A percentile compares a stretch with the other conserved stretches of the same genome.
Conservation (phyloP, 148 eudicot species). For the Spergularia marina region DNA sequence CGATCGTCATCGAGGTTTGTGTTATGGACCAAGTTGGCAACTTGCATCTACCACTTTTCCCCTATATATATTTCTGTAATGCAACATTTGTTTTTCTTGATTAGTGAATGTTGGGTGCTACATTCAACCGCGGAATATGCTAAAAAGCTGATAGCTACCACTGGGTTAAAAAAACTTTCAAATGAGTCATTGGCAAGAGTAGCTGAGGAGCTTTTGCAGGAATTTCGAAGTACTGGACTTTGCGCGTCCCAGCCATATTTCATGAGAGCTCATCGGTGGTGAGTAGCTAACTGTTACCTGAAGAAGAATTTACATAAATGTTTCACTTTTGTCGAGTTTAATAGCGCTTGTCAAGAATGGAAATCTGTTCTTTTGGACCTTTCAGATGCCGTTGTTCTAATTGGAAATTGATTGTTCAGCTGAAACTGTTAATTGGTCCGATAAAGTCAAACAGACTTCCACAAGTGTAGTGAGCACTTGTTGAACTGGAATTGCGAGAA, state of each 20-base stretch:
- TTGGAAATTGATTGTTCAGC: background rate
- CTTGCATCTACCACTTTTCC: background rate
- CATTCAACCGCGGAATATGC: conserved; percentile 86
- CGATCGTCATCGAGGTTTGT: conserved; percentile 65
- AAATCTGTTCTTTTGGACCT: background rate
- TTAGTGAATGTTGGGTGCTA: conserved; percentile 87
- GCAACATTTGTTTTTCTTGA: conserved; percentile 9
- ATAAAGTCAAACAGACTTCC: background rate
- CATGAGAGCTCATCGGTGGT: conserved; percentile 97
- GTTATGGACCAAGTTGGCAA: background rate
- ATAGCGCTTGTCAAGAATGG: background rate
- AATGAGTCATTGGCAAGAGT: conserved; percentile 47
- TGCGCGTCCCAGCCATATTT: conserved; percentile 65
- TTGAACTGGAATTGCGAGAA: no score
- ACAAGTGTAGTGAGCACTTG: background rate
- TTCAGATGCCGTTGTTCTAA: background rate
- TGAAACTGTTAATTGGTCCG: background rate
- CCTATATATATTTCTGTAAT: conserved; percentile 2
- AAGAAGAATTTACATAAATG: background rate
- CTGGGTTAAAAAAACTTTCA: conserved; percentile 77
- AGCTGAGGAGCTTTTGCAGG: conserved; percentile 70
- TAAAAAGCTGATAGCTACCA: conserved; percentile 53
- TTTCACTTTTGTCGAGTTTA: background rate
- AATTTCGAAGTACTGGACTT: conserved; percentile 66
- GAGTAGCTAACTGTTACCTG: conserved; percentile 26